These are phyloP conservation scores for Neospermospora avenae DNA, from an alignment of 2,329 filamentous ascomycete genomes.

Conservation along the genomic window DNA sequence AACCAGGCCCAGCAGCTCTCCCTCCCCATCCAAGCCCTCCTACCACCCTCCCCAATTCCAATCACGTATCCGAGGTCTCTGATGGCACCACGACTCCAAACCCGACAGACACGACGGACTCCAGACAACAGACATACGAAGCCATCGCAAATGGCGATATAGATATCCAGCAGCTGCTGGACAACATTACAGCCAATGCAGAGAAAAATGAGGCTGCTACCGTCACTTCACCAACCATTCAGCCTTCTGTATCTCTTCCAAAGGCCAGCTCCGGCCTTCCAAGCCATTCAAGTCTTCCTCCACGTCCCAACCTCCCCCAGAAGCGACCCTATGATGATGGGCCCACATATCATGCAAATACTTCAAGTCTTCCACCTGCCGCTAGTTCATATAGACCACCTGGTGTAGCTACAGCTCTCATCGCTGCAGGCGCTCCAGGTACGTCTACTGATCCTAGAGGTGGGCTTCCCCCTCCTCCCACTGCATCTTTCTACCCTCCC, in stretches of 20 bases:
- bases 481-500: conserved; percentile 31
- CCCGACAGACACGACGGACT: conserved; percentile 20
- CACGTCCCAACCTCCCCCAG: conserved; percentile 35
- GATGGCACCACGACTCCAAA: conserved; percentile 22
- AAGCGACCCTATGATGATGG: conserved; percentile 31
- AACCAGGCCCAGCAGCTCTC: conserved; percentile 16
- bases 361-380: conserved; percentile 27
- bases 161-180: conserved; percentile 38
- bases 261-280: conserved; percentile 30
- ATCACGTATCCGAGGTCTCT: conserved; percentile 7
- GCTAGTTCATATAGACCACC: conserved; percentile 33
- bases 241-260: conserved; percentile 22
- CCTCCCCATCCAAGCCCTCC: conserved; percentile 18
- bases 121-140: conserved; percentile 27
- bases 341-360: conserved; percentile 33
- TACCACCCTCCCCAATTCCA: conserved; percentile 3
- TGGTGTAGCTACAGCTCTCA: conserved; percentile 29
- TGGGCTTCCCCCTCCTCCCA: conserved; percentile 35
- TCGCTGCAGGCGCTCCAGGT: conserved; percentile 35
- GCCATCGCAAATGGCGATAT: conserved; percentile 33
- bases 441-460: conserved; percentile 35
- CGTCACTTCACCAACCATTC: conserved; percentile 24
- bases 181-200: conserved; percentile 38
- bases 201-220: conserved; percentile 32
- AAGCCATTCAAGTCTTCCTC: conserved; percentile 36